These are phyloP conservation scores for Paraphaeosphaeria minitans DNA, from an alignment of 2,329 filamentous ascomycete genomes.

Conservation along the genomic window DNA sequence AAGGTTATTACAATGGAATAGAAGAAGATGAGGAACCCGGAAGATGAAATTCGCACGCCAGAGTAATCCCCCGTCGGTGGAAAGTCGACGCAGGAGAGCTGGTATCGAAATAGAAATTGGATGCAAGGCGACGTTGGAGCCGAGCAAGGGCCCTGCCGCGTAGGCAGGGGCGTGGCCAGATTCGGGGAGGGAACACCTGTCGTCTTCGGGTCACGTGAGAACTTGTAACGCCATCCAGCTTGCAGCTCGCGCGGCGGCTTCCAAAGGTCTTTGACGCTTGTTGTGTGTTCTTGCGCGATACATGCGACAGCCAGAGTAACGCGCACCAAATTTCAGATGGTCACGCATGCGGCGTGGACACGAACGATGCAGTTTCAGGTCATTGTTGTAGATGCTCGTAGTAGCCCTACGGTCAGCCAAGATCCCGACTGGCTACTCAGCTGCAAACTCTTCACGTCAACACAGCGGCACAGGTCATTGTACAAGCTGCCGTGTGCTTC, in stretches of 20 bases:
- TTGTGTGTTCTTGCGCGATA: neutral
- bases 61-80: slow-evolving; percentile 26
- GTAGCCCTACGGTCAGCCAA: too few relatives aligned
- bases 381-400: too few relatives aligned
- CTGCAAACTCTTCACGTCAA: neutral
- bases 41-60: slow-evolving; percentile 4
- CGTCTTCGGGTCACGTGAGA: slow-evolving; percentile 16
- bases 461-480: neutral
- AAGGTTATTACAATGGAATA: slow-evolving; percentile 22
- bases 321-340: slow-evolving; percentile 10
- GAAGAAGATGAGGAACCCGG: slow-evolving; percentile 16
- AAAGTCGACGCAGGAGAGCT: slow-evolving; percentile 23
- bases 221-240: neutral
- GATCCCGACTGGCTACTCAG: too few relatives aligned
- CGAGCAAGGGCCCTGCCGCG: slow-evolving; percentile 22
- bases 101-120: slow-evolving; percentile 35
- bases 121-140: slow-evolving; percentile 14
- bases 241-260: neutral
- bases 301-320: neutral
- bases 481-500: slow-evolving; percentile 7
- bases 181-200: slow-evolving; percentile 23
- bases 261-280: neutral
- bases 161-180: slow-evolving; percentile 9
- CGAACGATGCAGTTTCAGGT: too few relatives aligned
- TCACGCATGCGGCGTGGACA: neutral